Evolutionary conservation across 371 early-diverging fungal genomes (phyloP).

Genomic region (Coemansia sp.): DNA sequence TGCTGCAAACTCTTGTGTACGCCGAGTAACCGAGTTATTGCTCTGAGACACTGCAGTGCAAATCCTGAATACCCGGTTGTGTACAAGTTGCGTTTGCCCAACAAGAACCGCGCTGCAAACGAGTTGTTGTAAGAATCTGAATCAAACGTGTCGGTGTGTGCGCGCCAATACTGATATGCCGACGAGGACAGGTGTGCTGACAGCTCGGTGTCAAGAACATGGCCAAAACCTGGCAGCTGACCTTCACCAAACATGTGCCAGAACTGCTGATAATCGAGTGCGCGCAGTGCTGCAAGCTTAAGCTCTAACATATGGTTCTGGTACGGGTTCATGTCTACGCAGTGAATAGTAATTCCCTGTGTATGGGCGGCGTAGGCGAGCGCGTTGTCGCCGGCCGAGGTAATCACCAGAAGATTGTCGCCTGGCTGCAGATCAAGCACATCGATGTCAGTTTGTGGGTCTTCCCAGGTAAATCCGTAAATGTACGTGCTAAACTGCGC

Average conservation of each 20-base stretch:
- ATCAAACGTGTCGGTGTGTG: slow-evolving; percentile 50
- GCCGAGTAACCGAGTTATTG: slow-evolving; percentile 64
- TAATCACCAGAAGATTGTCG: slow-evolving; percentile 79
- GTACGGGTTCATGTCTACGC: slow-evolving; percentile 86
- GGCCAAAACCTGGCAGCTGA: slow-evolving; percentile 59
- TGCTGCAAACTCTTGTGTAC: slow-evolving; percentile 59
- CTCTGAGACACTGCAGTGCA: slow-evolving; percentile 69
- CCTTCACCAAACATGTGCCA: slow-evolving; percentile 87
- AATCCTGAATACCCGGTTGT: slow-evolving; percentile 84
- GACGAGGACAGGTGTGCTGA: slow-evolving; percentile 72
- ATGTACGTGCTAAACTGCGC: slow-evolving; percentile 80
- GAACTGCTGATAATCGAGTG: slow-evolving; percentile 65
- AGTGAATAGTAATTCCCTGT: slow-evolving; percentile 70
- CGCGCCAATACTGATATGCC: slow-evolving; percentile 79
- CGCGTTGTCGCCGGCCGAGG: slow-evolving; percentile 84
- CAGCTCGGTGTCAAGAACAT: slow-evolving; percentile 64
- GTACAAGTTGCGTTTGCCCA: slow-evolving; percentile 68
- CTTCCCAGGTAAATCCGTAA: slow-evolving; percentile 89
- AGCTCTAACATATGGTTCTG: slow-evolving; percentile 86
- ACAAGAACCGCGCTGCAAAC: slow-evolving; percentile 13
- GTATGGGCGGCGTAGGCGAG: slow-evolving; percentile 76
- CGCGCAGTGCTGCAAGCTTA: slow-evolving; percentile 69
- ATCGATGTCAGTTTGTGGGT: slow-evolving; percentile 74
- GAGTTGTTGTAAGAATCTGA: not conserved
- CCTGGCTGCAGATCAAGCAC: slow-evolving; percentile 63